Base-by-base conservation (phyloP, 495 filamentous ascomycete species). In the Annulohypoxylon stygium region DNA sequence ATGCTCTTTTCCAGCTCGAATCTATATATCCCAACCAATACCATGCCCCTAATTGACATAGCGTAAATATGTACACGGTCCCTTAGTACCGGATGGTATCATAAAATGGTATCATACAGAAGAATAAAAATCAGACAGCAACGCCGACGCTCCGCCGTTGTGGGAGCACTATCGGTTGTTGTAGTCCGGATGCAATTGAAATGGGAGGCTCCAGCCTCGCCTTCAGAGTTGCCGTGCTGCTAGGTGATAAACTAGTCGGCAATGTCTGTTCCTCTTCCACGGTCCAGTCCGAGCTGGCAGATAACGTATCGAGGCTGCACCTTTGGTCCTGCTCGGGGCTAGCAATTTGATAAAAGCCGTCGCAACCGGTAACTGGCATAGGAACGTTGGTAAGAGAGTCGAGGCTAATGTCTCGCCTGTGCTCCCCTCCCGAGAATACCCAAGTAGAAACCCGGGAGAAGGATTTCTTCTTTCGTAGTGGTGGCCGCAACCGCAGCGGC, bases 401-500 rank as follows among this genome's bases (percentile, higher is more conserved):
- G 11, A 83, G 69, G 58, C 77, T 79, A 37, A 82, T 78, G 57
- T 79, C 78, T 30, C 73, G 72, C 41, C 66, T 76, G 45, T 81
- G 79, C 55, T 82, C 79, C 12, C 50, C 72, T 4, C 69, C 62
- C 25, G 82, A 80, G 75, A 87, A 86, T 5, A 89, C 79, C 87
- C 86, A 89, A 67, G 76, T 83, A 23, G 86, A 88, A 25, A 89
- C 85, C 58, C 84, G 79, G 0, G 85, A 86, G 73, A 88, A 88
- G 20, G 85, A 87, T 67, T 88, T 88, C 81, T 88, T 88, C 76
- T 88, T 88, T 36, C 87, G 78, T 41, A 86, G 75, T 9, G 84
- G 83, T 14, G 82, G 82, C 41, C 84, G 81, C 4, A 87, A 81
- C 25, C 86, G 81, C 14, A 88, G 81, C 0, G 85, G 85, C 3